Conservation (phyloP, 495 filamentous ascomycete species). For the Annulohypoxylon nitens region DNA sequence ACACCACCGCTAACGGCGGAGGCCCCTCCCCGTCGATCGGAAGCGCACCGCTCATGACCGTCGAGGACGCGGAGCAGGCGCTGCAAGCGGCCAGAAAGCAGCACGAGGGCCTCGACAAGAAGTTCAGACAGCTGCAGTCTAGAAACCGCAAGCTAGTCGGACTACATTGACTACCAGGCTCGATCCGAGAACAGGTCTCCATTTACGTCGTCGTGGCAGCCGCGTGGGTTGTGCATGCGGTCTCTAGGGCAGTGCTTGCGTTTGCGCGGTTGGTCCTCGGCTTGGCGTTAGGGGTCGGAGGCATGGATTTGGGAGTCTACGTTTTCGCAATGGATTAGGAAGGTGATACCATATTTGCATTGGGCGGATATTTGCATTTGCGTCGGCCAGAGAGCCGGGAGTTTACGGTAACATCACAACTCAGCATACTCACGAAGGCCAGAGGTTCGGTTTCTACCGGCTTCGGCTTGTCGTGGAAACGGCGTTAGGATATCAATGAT, state of each 20-base stretch:
- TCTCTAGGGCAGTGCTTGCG: constrained; percentile 10
- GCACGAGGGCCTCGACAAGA: constrained; percentile 77
- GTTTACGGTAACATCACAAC: neutral
- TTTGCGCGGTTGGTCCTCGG: constrained; percentile 13
- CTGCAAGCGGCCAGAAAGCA: constrained; percentile 72
- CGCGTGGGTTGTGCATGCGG: constrained; percentile 34
- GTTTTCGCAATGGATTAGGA: constrained; percentile 16
- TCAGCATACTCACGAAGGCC: neutral
- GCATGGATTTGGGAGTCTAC: neutral
- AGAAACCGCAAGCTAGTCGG: constrained; percentile 65
- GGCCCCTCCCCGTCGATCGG: constrained; percentile 55
- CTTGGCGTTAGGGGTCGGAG: neutral
- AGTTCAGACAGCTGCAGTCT: constrained; percentile 68
- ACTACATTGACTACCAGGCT: constrained; percentile 52
- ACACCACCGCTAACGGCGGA: constrained; percentile 44
- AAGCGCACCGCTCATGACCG: constrained; percentile 63
- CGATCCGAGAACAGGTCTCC: neutral
- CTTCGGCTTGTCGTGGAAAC: neutral
- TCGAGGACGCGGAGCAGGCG: constrained; percentile 73
- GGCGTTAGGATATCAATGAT: neutral
- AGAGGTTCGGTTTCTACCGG: neutral
- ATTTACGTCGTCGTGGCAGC: constrained; percentile 15
- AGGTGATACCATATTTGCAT: neutral
- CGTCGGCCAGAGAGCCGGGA: neutral
- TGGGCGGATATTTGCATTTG: too few relatives aligned